These are phyloP conservation scores for Exophiala phaeomuriformis DNA, from an alignment of 2,329 filamentous ascomycete species.

Conservation along the genomic window DNA sequence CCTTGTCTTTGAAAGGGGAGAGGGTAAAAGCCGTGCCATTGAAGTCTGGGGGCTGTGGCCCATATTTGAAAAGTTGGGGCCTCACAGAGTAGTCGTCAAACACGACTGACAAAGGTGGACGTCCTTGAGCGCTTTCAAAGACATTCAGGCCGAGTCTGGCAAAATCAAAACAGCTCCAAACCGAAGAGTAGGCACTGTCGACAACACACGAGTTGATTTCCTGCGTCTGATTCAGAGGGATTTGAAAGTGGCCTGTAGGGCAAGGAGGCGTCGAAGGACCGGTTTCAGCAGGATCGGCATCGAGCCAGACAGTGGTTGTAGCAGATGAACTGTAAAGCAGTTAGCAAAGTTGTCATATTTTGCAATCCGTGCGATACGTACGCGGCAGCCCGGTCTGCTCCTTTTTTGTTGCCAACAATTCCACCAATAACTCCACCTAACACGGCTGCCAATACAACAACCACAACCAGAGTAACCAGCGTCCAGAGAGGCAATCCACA, in stretches of 20 bases:
- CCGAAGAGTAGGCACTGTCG: conserved; percentile 38
- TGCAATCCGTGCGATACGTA: conserved; percentile 8
- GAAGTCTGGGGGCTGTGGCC: conserved; percentile 53
- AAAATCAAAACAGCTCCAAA: conserved; percentile 45
- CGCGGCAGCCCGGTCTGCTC: conserved; percentile 26
- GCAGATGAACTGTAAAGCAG: conserved; percentile 29
- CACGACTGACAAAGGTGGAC: conserved; percentile 31
- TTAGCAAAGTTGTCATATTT: not conserved
- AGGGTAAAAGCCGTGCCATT: conserved; percentile 40
- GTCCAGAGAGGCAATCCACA: conserved; percentile 49
- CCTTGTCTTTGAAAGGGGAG: conserved; percentile 51
- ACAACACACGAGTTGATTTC: conserved; percentile 45
- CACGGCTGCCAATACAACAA: conserved; percentile 44
- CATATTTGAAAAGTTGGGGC: conserved; percentile 47
- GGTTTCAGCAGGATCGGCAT: conserved; percentile 45
- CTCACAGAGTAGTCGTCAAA: conserved; percentile 36
- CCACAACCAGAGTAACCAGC: conserved; percentile 40
- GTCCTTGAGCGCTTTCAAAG: conserved; percentile 27
- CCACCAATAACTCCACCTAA: conserved; percentile 50
- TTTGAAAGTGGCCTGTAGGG: conserved; percentile 44
- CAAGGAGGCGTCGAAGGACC: conserved; percentile 37
- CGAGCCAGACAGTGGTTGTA: conserved; percentile 44
- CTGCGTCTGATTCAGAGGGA: conserved; percentile 43
- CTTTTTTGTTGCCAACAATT: conserved; percentile 40
- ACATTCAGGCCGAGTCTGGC: conserved; percentile 32